Evolutionary conservation across 257 asterid species (phyloP).

Genomic region (Solanum microdontum): DNA sequence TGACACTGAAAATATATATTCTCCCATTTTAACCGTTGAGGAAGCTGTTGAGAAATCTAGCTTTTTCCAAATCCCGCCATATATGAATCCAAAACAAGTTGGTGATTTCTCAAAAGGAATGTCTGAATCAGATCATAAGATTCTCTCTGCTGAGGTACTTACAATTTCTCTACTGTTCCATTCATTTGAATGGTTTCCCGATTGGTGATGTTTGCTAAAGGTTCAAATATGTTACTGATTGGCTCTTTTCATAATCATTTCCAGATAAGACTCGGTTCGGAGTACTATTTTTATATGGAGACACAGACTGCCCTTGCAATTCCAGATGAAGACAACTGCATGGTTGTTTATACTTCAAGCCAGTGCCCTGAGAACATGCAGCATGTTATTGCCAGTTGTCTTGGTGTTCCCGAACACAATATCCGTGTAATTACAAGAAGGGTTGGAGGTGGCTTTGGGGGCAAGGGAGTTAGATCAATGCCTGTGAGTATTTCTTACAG

Average conservation of each 20-base stretch:
- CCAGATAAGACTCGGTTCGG: slow-evolving; percentile 56
- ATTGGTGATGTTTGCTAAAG: background rate
- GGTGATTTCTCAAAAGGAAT: slow-evolving; percentile 64
- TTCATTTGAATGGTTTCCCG: background rate
- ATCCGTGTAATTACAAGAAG: slow-evolving; percentile 7
- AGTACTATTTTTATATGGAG: slow-evolving; percentile 65
- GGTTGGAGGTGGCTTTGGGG: background rate
- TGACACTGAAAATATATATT: slow-evolving; percentile 33
- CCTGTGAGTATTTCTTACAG: background rate
- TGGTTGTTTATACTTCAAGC: slow-evolving; percentile 57
- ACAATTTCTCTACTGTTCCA: background rate
- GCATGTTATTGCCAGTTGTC: slow-evolving; percentile 50
- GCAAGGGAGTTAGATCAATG: background rate
- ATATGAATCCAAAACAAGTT: slow-evolving; percentile 24
- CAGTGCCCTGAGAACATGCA: slow-evolving; percentile 51
- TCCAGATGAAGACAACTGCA: slow-evolving; percentile 79
- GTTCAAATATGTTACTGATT: background rate
- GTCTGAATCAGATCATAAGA: slow-evolving; percentile 66
- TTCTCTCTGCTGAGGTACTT: slow-evolving; percentile 51
- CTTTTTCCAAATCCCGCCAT: slow-evolving; percentile 38
- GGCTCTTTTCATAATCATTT: background rate
- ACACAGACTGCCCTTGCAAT: slow-evolving; percentile 62
- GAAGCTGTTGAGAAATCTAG: slow-evolving; percentile 52
- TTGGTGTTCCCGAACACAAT: slow-evolving; percentile 58
- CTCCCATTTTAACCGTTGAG: slow-evolving; percentile 64